Conservation (phyloP, 768 basidiomycete genomes). For the Mycena haematopus region DNA sequence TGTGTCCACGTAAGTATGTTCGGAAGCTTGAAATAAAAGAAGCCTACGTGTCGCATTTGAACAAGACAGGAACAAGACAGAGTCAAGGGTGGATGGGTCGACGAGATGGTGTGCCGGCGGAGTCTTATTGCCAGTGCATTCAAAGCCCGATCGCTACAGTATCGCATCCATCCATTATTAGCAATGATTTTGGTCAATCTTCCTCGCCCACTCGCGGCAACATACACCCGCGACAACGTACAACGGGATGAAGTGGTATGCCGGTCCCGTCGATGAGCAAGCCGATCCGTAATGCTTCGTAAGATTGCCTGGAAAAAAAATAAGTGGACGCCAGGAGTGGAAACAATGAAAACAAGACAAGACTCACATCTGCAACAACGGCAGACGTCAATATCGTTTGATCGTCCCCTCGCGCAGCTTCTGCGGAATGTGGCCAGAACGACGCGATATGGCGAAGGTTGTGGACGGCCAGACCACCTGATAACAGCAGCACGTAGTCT, state of each 20-base stretch:
- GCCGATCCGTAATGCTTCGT: constrained; percentile 65
- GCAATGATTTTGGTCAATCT: constrained; percentile 35
- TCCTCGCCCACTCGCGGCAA: too few species aligned
- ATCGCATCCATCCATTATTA: constrained; percentile 62
- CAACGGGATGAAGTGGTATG: constrained; percentile 83
- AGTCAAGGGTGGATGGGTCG: too few species aligned
- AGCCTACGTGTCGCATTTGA: too few species aligned
- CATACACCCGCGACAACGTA: constrained; percentile 58
- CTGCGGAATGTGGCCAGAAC: constrained; percentile 1
- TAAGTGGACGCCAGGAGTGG: constrained; percentile 4
- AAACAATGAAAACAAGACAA: not conserved
- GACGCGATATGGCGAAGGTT: constrained; percentile 8
- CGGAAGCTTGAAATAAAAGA: too few species aligned
- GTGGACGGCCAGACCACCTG: constrained; percentile 63
- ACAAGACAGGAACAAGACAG: too few species aligned
- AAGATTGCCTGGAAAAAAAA: constrained; percentile 41
- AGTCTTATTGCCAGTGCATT: not conserved
- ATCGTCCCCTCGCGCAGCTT: not conserved
- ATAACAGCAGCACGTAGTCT: constrained; percentile 71
- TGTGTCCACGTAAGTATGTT: too few species aligned
- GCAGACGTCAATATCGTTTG: constrained; percentile 46
- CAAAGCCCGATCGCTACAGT: constrained; percentile 65
- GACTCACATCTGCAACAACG: constrained; percentile 53
- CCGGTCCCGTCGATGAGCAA: constrained; percentile 77
- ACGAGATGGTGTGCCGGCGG: too few species aligned